Base-by-base conservation (phyloP, 169 alveolate genomes). In the Plasmodium chabaudi region DNA sequence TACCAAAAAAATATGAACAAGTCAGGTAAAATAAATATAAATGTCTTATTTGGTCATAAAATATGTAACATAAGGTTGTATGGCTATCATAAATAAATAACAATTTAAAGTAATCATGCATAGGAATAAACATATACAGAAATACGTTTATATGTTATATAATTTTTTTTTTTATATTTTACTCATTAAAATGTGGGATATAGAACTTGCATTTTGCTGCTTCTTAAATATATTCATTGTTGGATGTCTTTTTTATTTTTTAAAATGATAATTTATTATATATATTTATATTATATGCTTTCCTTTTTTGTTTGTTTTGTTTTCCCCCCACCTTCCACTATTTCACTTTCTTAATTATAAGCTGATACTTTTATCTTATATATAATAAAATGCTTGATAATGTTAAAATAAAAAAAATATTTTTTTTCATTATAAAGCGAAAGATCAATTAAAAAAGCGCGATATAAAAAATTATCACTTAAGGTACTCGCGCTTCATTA, bases 201-300 rank as follows among this genome's bases (percentile, higher is more conserved):
- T 79, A 47, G 89, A 65, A 79, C 49, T 79, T 34, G 69, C 19
- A 21, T 65, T 79, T 39, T 51, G 39, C 47, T 65, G 53, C 53
- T 67, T 70, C 82, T 79, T 79, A 70, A 79, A 79, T 67, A 79
- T 13, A 79, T 79, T 79, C 89, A 79, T 79, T 63, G 59, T 74
- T 51, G 15, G 7, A 46, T 53, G 47, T 79, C 47, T 64, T 49
- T 27, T 46, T 44, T 75, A 4, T 75, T 17, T 61, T 47, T 49
- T 71, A 17, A 39, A 17, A 21, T 51, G 46, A 12, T 69, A 69
- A 39, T 17, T 7, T 56, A 56, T 55, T 55, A 12, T 61, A 15
- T 15, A 15, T 61, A 25, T 15, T 15, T n/a, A 55, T 15, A 25
- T 67, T 67, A 39, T 67, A n/a, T 68, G 19, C 34, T 25, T 15